Evolutionary conservation across 208 protist species (phyloP).

Genomic region (Wallacemonas sp.): DNA sequence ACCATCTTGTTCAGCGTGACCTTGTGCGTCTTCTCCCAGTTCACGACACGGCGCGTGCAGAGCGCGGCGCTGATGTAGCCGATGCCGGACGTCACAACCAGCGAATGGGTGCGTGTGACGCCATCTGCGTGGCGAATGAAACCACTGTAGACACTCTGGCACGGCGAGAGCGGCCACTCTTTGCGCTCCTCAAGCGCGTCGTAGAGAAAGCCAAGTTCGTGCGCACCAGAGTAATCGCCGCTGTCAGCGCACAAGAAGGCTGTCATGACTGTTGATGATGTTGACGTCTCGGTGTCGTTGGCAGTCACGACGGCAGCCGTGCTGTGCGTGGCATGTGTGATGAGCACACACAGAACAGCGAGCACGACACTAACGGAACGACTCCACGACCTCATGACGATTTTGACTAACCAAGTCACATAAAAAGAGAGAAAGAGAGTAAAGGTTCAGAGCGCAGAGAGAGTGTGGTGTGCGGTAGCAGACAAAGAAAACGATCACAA

Average conservation of each 20-base stretch:
- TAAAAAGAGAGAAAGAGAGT: no score
- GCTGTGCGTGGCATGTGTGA: no score
- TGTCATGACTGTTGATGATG: neutral
- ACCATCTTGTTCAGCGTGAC: constrained; percentile 36
- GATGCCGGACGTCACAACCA: constrained; percentile 58
- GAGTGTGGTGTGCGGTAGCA: no score
- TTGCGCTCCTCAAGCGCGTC: constrained; percentile 28
- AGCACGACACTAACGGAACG: no score
- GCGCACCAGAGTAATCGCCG: constrained; percentile 30
- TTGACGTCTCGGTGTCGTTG: neutral
- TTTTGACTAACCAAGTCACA: no score
- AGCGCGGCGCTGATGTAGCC: constrained; percentile 48
- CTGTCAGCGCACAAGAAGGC: constrained; percentile 59
- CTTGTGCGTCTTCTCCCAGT: constrained; percentile 24
- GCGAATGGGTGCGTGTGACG: constrained; percentile 17
- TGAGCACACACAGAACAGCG: no score
- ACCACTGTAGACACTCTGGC: constrained; percentile 47
- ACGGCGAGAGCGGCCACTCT: constrained; percentile 33
- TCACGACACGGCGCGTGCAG: constrained; percentile 39
- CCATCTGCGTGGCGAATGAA: constrained; percentile 37
- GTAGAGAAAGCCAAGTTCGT: constrained; percentile 48
- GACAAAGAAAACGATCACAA: no score
- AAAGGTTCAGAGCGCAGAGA: no score
- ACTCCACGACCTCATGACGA: no score
- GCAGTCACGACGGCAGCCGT: no score